These are phyloP conservation scores for Zygosaccharomyces kombuchaensis DNA, from an alignment of 805 yeast species.

Conservation along the genomic window DNA sequence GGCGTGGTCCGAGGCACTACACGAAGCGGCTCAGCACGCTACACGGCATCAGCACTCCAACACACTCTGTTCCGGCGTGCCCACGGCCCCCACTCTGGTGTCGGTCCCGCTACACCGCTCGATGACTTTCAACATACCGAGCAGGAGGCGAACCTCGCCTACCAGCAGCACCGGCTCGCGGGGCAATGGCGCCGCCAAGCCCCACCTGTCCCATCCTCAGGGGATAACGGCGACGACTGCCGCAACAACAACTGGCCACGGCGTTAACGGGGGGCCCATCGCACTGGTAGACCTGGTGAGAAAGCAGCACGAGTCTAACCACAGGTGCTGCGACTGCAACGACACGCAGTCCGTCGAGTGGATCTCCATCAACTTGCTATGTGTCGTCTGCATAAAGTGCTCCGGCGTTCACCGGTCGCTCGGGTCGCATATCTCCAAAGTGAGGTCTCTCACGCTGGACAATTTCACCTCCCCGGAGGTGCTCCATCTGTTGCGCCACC, in stretches of 20 bases:
- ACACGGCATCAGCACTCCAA: not conserved
- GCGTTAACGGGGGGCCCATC: not conserved
- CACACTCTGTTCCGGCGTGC: not conserved
- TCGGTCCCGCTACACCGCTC: slow-evolving; percentile 1
- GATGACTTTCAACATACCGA: not conserved
- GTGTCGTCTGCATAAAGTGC: slow-evolving; percentile 76
- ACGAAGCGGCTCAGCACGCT: not conserved
- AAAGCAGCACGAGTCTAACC: slow-evolving; percentile 49
- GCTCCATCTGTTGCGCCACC: slow-evolving; percentile 48
- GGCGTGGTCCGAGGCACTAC: slow-evolving; percentile 31
- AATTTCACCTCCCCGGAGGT: slow-evolving; percentile 55
- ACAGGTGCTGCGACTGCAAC: slow-evolving; percentile 76
- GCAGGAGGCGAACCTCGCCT: not conserved
- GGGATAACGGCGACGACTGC: not conserved
- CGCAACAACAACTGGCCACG: too few species aligned
- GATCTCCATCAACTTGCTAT: slow-evolving; percentile 73
- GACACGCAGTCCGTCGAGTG: slow-evolving; percentile 63
- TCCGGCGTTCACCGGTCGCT: slow-evolving; percentile 84
- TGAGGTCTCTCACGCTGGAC: slow-evolving; percentile 75
- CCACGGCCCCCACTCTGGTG: not conserved
- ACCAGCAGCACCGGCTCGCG: not conserved
- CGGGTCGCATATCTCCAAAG: slow-evolving; percentile 77
- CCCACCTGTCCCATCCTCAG: not conserved
- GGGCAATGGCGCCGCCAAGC: not conserved
- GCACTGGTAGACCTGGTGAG: slow-evolving; percentile 23